Base-by-base conservation (phyloP, 202 grass and related monocot genomes). In the Panicum hallii region DNA sequence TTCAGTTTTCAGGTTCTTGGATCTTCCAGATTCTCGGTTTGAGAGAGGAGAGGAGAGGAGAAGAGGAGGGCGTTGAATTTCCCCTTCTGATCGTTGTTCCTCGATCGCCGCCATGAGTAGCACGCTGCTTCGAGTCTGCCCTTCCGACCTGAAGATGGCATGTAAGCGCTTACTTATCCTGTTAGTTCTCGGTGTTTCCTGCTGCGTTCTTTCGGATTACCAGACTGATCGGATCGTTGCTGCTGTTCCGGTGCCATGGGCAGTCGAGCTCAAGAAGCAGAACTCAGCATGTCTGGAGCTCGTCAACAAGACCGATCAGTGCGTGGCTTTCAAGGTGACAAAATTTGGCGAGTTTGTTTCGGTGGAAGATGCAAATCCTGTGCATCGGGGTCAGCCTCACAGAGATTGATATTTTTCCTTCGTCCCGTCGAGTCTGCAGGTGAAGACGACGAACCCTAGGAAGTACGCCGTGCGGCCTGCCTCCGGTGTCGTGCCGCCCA, bases 111-210 rank as follows among this genome's bases (percentile, higher is more conserved):
- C 71, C 80, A 99, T 99, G 97, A 99, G 92, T 80, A 92, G 82
- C 62, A 90, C 90, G 8, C 90, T 99, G 89, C 97, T 99, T 41
- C 93, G 91, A 75, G 81, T 99, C 82, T 77, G 85, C 46, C 97
- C 97, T 66, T 99, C 97, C 10, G 97, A 97, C 69, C 66, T 99
- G 71, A 99, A 97, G 89, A 87, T 99, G 67, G 91, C 93, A 65
- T 99, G 97, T 96, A 78, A 95, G 91, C 80, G 46, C 67, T 72
- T 47, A 42, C 55, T 19, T 1, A 3, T 63, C 30, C 22, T 32
- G 26, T 23, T 28, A 6, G 9, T 83, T 72, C 36, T 1, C 52
- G 11, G 40, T 79, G 71, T 78, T 84, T 89, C 85, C 89, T 80
- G 61, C 66, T 67, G 64, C 43, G 11, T 44, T 41, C n/a, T 81